Conservation (phyloP, 2,329 filamentous ascomycete species). For the Fusarium sp. region DNA sequence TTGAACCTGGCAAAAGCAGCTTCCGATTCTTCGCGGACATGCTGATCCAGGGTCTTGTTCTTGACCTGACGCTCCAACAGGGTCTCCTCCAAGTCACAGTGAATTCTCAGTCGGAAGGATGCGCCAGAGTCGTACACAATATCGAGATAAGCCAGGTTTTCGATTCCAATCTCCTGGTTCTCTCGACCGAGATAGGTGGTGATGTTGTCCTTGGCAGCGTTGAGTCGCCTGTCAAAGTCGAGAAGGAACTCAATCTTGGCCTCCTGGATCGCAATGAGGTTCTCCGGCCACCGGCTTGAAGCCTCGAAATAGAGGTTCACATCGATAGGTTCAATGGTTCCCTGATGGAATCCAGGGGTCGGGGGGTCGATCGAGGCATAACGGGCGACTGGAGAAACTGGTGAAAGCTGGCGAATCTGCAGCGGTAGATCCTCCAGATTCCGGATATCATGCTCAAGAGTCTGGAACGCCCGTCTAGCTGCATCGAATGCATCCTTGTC, state of each 20-base stretch:
- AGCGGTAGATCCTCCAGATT: conserved; percentile 85
- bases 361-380: conserved; percentile 70
- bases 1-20: conserved; percentile 76
- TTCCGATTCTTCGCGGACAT: conserved; percentile 74
- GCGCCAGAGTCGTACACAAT: conserved; percentile 77
- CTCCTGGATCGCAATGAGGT: conserved; percentile 88
- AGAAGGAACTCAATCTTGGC: conserved; percentile 93
- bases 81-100: conserved; percentile 86
- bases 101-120: conserved; percentile 85
- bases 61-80: conserved; percentile 83
- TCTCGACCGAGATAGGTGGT: conserved; percentile 82
- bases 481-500: conserved; percentile 72
- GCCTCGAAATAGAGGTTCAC: conserved; percentile 92
- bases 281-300: conserved; percentile 93
- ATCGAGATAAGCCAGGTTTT: conserved; percentile 87
- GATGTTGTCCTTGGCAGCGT: conserved; percentile 68
- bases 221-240: conserved; percentile 77
- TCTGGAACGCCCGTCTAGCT: conserved; percentile 75
- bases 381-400: conserved; percentile 77
- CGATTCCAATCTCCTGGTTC: conserved; percentile 72
- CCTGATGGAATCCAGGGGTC: conserved; percentile 55
- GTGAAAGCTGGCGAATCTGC: conserved; percentile 82
- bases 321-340: conserved; percentile 70
- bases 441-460: conserved; percentile 81
- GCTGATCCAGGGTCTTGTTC: conserved; percentile 74